A percentile compares a stretch with the other conserved stretches of the same genome.
These are phyloP conservation scores for Aspergillus terreus DNA, from an alignment of 2,329 filamentous ascomycete species.

Conservation along the genomic window DNA sequence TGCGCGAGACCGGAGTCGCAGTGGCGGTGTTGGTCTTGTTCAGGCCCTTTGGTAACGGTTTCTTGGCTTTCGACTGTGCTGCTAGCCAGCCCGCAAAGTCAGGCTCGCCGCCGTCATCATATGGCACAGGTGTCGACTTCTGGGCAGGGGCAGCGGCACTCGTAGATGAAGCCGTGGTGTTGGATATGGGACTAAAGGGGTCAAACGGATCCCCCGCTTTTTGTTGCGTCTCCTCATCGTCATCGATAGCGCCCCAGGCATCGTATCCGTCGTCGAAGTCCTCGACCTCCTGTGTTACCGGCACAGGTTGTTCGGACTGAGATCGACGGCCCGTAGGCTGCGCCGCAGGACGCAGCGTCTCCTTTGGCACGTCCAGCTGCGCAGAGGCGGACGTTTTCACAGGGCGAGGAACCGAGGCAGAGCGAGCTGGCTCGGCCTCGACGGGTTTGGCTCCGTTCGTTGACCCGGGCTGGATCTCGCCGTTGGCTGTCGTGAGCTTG, in stretches of 20 bases:
- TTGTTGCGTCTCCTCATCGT: conserved; percentile 51
- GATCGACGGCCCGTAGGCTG: conserved; percentile 33
- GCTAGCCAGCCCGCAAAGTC: conserved; percentile 96
- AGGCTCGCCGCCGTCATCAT: conserved; percentile 81
- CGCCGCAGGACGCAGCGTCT: conserved; percentile 19
- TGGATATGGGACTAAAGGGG: conserved; percentile 32
- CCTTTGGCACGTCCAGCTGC: conserved; percentile 20
- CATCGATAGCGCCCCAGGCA: conserved; percentile 69
- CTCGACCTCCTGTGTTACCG: conserved; percentile 44
- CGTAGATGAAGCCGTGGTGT: conserved; percentile 21
- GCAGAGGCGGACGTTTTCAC: conserved; percentile 28
- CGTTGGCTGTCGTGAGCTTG: conserved; percentile 77
- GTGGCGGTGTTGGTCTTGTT: conserved; percentile 51
- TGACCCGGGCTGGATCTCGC: conserved; percentile 71
- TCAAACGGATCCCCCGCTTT: conserved; percentile 41
- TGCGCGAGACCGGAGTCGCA: conserved; percentile 33
- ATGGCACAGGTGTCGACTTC: conserved; percentile 49
- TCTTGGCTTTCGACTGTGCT: conserved; percentile 75
- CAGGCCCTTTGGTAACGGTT: conserved; percentile 78
- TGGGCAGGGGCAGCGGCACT: conserved; percentile 22
- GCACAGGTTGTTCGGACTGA: conserved; percentile 39
- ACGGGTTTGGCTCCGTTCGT: conserved; percentile 45
- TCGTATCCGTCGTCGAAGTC: conserved; percentile 62
- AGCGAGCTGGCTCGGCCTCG: conserved; percentile 41
- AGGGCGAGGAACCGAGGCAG: conserved; percentile 49